These are phyloP conservation scores for Phytophthora foliorum DNA, from an alignment of 352 stramenopile genomes.

Conservation along the genomic window DNA sequence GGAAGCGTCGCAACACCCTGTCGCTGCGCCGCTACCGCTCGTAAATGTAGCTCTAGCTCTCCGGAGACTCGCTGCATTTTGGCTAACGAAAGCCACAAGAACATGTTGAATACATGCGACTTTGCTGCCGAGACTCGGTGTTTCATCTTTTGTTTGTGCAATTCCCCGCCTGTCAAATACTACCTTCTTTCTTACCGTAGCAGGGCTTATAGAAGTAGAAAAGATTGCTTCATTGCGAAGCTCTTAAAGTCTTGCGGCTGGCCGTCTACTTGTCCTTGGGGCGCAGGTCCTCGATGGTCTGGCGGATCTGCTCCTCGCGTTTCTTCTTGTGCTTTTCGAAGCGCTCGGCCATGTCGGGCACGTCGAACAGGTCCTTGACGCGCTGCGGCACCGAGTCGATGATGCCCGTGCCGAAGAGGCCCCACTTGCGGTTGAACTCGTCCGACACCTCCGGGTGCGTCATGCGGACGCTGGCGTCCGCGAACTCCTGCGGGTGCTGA, in stretches of 20 bases:
- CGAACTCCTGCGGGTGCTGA: conserved; percentile 86
- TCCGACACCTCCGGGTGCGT: conserved; percentile 79
- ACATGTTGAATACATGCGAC: conserved; percentile 53
- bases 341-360: conserved; percentile 75
- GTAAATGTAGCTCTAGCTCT: conserved; percentile 51
- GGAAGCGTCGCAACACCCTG: conserved; percentile 99
- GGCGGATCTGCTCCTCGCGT: conserved; percentile 74
- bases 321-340: conserved; percentile 80
- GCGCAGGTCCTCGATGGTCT: conserved; percentile 79
- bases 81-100: conserved; percentile 28
- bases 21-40: conserved; percentile 99
- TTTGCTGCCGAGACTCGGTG: conserved; percentile 46
- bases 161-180: too few relatives aligned
- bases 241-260: not conserved
- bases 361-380: conserved; percentile 72
- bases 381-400: conserved; percentile 72
- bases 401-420: conserved; percentile 85
- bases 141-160: too few relatives aligned
- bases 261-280: conserved; percentile 69
- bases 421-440: conserved; percentile 83
- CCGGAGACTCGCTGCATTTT: conserved; percentile 41
- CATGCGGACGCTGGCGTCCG: conserved; percentile 81
- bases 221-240: not conserved
- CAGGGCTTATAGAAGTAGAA: too few relatives aligned
- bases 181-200: too few relatives aligned